phyloP scores from a whole-genome alignment of 176 grass and related monocot species.

The Chrysopogon serrulatus region DNA sequence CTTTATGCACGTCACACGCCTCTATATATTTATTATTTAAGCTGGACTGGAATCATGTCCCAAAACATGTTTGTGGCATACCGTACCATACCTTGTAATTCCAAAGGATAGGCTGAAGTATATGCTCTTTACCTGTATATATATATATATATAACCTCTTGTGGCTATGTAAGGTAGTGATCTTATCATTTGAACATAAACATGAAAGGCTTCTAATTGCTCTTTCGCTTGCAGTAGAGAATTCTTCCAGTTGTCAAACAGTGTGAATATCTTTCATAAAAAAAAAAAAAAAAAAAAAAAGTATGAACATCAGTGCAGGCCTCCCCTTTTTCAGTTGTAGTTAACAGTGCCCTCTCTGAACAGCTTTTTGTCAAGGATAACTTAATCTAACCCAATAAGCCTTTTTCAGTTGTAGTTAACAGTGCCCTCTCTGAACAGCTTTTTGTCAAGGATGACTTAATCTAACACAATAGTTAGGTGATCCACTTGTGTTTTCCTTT shows the following conservation, averaged over 20 bases:
- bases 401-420: no score
- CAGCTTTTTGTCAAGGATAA: slow-evolving; percentile 1
- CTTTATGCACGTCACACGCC: neutral
- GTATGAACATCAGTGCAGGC: slow-evolving; percentile 6
- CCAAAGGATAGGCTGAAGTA: neutral
- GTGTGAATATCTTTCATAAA: slow-evolving; percentile 26
- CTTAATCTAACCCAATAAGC: neutral
- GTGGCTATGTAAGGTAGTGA: neutral
- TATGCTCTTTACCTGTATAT: neutral
- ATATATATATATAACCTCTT: neutral
- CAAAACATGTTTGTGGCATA: neutral
- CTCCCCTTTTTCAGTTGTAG: neutral
- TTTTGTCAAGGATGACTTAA: neutral
- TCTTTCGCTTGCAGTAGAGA: slow-evolving; percentile 17
- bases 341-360: neutral
- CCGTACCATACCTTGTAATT: neutral
- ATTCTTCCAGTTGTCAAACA: neutral
- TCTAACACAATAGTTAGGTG: neutral
- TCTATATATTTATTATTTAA: neutral
- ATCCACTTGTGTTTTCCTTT: neutral
- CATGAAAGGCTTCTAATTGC: slow-evolving; percentile 7
- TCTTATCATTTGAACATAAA: slow-evolving; percentile 16
- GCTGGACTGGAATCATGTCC: neutral
- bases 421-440: neutral
- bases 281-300: no score